Evolutionary conservation across 1,284 basidiomycete genomes (phyloP).

Genomic region (Cutaneotrichosporon sp.): DNA sequence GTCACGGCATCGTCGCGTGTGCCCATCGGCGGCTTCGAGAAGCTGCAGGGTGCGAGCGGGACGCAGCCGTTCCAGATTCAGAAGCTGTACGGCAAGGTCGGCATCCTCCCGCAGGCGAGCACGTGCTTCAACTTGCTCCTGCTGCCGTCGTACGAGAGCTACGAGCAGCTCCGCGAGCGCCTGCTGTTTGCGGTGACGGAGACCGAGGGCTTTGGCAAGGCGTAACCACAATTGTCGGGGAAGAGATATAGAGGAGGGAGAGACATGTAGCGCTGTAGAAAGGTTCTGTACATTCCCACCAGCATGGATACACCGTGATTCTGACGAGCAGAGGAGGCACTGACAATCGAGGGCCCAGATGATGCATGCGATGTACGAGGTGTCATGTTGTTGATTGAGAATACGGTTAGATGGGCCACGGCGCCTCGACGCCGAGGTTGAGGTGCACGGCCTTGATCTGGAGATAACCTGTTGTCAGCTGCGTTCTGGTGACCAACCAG

Average conservation of each 20-base stretch:
- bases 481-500: too few relatives aligned
- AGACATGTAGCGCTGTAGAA: slow-evolving; percentile 4
- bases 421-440: slow-evolving; percentile 3
- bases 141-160: slow-evolving; percentile 85
- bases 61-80: slow-evolving; percentile 97
- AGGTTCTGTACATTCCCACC: slow-evolving; percentile 5
- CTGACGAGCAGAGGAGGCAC: not conserved
- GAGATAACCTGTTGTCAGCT: too few relatives aligned
- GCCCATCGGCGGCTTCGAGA: slow-evolving; percentile 88
- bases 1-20: slow-evolving; percentile 91
- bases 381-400: not conserved
- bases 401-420: not conserved
- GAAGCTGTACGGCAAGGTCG: slow-evolving; percentile 59
- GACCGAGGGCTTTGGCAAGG: slow-evolving; percentile 84
- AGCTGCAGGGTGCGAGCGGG: slow-evolving; percentile 91
- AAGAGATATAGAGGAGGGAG: not conserved
- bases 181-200: slow-evolving; percentile 88
- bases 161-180: slow-evolving; percentile 88
- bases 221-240: slow-evolving; percentile 25
- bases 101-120: slow-evolving; percentile 51
- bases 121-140: slow-evolving; percentile 62
- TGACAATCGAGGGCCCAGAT: not conserved
- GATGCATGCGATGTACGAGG: not conserved
- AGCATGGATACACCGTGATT: slow-evolving; percentile 11
- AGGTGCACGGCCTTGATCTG: slow-evolving; percentile 12